Evolutionary conservation across 768 basidiomycete species (phyloP).

Genomic region (Calocybe indica): DNA sequence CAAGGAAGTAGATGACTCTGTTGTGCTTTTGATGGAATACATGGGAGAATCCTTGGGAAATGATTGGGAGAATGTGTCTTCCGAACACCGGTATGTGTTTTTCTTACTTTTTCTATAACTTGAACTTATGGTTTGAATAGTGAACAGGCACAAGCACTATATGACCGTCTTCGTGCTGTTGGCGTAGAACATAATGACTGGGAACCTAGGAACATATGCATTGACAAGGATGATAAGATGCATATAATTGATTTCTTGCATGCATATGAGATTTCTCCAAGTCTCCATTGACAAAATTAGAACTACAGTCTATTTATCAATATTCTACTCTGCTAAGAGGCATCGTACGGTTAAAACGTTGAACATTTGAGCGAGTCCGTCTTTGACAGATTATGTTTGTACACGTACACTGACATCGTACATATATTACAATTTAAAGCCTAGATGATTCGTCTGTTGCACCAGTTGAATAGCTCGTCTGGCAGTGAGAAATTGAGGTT

Average conservation of each 20-base stretch:
- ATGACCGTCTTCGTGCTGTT: not conserved
- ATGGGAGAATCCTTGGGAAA: not conserved
- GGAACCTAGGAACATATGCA: conserved; percentile 1
- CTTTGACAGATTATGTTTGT: too few relatives aligned
- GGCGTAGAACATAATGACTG: conserved; percentile 1
- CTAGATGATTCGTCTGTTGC: too few relatives aligned
- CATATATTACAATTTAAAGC: too few relatives aligned
- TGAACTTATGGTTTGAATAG: conserved; percentile 1
- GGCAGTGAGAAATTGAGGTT: too few relatives aligned
- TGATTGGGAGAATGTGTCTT: not conserved
- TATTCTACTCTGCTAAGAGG: too few relatives aligned
- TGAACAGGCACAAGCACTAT: not conserved
- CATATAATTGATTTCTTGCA: not conserved
- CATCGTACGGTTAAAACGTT: too few relatives aligned
- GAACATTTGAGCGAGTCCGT: too few relatives aligned
- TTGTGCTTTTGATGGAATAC: conserved; percentile 1
- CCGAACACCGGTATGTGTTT: not conserved
- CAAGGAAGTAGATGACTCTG: not conserved
- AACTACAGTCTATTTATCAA: too few relatives aligned
- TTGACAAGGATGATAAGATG: not conserved
- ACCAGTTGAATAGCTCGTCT: too few relatives aligned
- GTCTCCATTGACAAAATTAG: too few relatives aligned
- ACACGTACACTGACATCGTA: too few relatives aligned
- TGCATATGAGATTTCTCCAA: not conserved
- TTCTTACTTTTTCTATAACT: not conserved